Conservation (phyloP, 2,329 filamentous ascomycete species). For the Nemania bipapillata region DNA sequence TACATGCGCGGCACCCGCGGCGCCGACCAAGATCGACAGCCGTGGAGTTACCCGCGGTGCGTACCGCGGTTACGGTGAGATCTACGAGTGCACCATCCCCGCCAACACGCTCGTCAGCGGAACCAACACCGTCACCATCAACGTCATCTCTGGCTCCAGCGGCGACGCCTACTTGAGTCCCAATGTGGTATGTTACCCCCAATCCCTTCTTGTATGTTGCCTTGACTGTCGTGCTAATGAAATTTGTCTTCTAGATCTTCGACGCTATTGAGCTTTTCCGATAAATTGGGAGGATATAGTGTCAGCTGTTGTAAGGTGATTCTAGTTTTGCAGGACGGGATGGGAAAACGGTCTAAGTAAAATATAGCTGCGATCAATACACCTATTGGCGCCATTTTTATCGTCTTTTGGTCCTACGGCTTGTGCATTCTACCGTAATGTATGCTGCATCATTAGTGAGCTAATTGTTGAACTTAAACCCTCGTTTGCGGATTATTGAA, state of each 20-base stretch:
- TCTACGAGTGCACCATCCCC: conserved; percentile 65
- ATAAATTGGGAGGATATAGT: conserved; percentile 28
- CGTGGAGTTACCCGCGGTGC: conserved; percentile 68
- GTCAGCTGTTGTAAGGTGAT: background rate
- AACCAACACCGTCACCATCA: conserved; percentile 65
- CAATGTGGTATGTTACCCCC: conserved; percentile 53
- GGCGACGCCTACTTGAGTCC: conserved; percentile 62
- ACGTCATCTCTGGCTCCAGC: conserved; percentile 61
- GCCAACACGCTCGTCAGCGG: conserved; percentile 62
- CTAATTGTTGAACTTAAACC: background rate
- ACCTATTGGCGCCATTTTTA: background rate
- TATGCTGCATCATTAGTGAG: background rate
- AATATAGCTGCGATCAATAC: background rate
- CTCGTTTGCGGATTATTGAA: background rate
- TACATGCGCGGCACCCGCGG: conserved; percentile 49
- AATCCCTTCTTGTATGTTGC: background rate
- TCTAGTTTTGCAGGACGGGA: background rate
- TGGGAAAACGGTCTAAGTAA: background rate
- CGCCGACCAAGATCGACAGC: conserved; percentile 63
- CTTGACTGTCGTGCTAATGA: background rate
- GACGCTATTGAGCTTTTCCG: conserved; percentile 51
- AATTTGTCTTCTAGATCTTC: conserved; percentile 40
- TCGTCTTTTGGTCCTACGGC: background rate
- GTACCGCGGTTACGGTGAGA: conserved; percentile 66
- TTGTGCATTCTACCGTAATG: background rate